Base-by-base conservation (phyloP, 2,329 filamentous ascomycete genomes). In the Botrytis byssoidea region DNA sequence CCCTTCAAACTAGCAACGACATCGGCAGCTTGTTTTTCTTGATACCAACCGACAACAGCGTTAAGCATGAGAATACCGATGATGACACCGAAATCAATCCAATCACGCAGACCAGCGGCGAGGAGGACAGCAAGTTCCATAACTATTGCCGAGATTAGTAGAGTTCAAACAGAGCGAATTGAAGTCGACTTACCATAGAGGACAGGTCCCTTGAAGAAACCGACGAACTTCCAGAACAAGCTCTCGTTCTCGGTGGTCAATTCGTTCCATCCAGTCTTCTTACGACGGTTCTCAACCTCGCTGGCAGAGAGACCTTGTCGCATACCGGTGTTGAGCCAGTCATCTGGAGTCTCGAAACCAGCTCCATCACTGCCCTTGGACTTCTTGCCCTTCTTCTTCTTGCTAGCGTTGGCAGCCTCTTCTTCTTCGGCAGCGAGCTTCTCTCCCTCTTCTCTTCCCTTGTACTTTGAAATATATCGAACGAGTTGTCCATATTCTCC, bases 11-110 rank as follows among this genome's bases (percentile, higher is more conserved):
- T 89, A 73, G 91, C 91, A 79, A 93, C 91, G 80, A 93, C 91
- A 83, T 93, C 91, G 77, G 91, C 91, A 79, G 91, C 91, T 83
- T 93, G 91, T 85, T 93, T 93, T 84, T 93, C 91, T 83, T 93
- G 91, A 83, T 93, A 93, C 89, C 91, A 93, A 85, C 91, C 91
- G 82, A 93, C 91, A 76, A 90, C 84, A 77, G 91, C 91, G 85
- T 94, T 94, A 76, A 94, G 89, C 81, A 91, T 79, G 73, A 94
- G 85, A 83, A 94, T 93, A 85, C 88, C 91, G 79, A 91, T 88
- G 82, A 93, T 93, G 82, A 94, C 90, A 87, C 91, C 91, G 78
- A 93, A 88, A 85, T 94, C 91, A 77, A 93, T 87, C 91, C 91
- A 93, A 83, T 92, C 90, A 82, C 88, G 87, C 76, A 94, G 89